A percentile compares a stretch with the other conserved stretches of the same genome.
Evolutionary conservation across 495 filamentous ascomycete genomes (phyloP).

Genomic region (Penicillium psychrofluorescens): DNA sequence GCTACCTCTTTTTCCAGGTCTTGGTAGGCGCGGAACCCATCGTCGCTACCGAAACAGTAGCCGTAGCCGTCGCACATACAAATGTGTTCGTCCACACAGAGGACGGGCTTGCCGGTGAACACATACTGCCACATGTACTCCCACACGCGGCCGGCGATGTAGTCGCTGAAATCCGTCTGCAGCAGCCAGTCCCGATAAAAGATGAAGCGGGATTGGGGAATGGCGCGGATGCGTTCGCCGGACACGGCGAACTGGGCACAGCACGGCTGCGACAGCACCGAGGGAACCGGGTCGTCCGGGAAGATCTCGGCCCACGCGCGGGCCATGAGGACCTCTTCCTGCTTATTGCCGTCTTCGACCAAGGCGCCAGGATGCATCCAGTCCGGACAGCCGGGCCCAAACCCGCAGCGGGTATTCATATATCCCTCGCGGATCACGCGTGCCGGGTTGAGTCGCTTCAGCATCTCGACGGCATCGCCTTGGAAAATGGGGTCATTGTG

Average conservation of each 20-base stretch:
- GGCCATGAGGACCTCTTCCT: constrained; percentile 55
- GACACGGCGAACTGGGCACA: constrained; percentile 66
- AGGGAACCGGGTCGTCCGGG: constrained; percentile 44
- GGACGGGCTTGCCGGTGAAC: constrained; percentile 50
- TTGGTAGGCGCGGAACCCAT: constrained; percentile 43
- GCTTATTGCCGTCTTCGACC: constrained; percentile 43
- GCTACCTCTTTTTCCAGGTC: constrained; percentile 29
- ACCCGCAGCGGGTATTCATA: constrained; percentile 58
- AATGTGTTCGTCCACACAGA: constrained; percentile 57
- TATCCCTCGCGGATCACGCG: constrained; percentile 52
- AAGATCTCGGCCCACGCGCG: constrained; percentile 50
- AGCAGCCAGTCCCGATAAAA: constrained; percentile 65
- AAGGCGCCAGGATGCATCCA: constrained; percentile 56
- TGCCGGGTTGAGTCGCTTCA: constrained; percentile 44
- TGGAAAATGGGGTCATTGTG: constrained; percentile 53
- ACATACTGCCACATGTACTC: constrained; percentile 72
- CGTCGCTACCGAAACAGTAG: constrained; percentile 62
- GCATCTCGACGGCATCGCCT: constrained; percentile 44
- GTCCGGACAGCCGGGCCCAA: constrained; percentile 55
- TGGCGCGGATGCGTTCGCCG: constrained; percentile 45
- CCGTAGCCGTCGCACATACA: constrained; percentile 78
- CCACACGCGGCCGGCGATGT: constrained; percentile 63
- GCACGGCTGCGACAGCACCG: constrained; percentile 48
- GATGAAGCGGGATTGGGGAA: constrained; percentile 53
- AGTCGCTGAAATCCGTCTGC: constrained; percentile 53